Base-by-base conservation (phyloP, 768 basidiomycete species). In the Mycena sanguinolenta region DNA sequence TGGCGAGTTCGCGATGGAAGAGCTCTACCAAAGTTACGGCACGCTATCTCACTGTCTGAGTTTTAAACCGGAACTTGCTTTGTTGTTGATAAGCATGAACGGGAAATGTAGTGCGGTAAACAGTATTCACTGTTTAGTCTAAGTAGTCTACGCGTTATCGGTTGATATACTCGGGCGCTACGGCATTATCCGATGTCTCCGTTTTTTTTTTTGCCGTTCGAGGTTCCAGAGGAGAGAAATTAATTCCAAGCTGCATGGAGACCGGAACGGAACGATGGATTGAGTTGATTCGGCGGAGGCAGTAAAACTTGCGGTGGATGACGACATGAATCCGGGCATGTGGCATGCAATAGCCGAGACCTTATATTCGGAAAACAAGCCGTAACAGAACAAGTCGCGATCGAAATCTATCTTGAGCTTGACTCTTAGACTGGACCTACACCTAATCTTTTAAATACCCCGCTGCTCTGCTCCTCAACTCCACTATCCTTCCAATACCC, bases 401-500 rank as follows among this genome's bases (percentile, higher is more conserved):
- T 62, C 44, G 36, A 28, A 59, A 63, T 57, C 54, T 58, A 63
- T 57, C 54, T 58, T 12, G 58, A 60, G 57, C 46, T 50, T 63
- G 46, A 59, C 52, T 63, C 46, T 57, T 23, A 49, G 36, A 49
- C 58, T 65, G 69, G 69, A 70, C 63, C 69, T 58, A 70, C 63
- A 65, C 58, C 50, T 44, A 8, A 5, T 34, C 68, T 59, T 61
- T 70, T 70, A 70, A 70, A 70, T 65, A 70, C 69, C n/a, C 61
- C 28, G 10, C 28, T 23, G 25, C 38, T 42, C 21, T 23, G 16
- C 52, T 25, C 9, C 25, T 59, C 39, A 53, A 42, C 23, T 17
- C 27, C 38, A 32, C 4, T 39, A 50, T 16, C 38, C 16, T 21
- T 23, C 38, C n/a, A 46, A 55, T 25, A 59, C n/a, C 28, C 30